These are phyloP conservation scores for Ceriops tagal DNA, from an alignment of 345 rosid species.

Conservation along the genomic window DNA sequence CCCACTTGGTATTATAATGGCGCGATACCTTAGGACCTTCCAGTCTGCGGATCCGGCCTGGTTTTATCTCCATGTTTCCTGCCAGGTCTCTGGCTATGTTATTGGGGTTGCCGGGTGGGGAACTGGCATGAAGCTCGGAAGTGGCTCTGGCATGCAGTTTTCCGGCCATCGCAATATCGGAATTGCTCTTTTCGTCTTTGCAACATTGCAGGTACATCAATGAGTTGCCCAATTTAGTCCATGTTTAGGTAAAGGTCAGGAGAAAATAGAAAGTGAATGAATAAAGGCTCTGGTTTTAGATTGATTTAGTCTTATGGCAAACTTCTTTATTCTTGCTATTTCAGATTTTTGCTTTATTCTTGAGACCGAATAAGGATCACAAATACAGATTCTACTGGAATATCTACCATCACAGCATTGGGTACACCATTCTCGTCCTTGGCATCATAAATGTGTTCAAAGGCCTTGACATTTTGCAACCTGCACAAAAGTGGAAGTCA, in stretches of 20 bases:
- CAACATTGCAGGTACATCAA: slow-evolving; percentile 65
- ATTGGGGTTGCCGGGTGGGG: slow-evolving; percentile 94
- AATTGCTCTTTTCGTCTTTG: slow-evolving; percentile 58
- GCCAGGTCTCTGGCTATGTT: slow-evolving; percentile 71
- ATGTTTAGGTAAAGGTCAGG: neutral
- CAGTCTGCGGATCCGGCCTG: slow-evolving; percentile 79
- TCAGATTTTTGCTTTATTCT: slow-evolving; percentile 67
- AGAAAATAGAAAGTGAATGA: too few species aligned
- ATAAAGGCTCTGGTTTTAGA: neutral
- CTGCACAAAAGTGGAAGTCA: slow-evolving; percentile 47
- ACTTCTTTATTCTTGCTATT: slow-evolving; percentile 6
- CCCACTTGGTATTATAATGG: slow-evolving; percentile 63
- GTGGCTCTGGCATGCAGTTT: slow-evolving; percentile 49
- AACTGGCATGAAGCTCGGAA: slow-evolving; percentile 80
- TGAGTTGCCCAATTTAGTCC: neutral
- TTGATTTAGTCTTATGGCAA: slow-evolving; percentile 6
- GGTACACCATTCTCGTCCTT: slow-evolving; percentile 53
- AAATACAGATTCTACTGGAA: slow-evolving; percentile 72
- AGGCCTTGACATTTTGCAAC: slow-evolving; percentile 61
- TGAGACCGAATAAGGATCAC: slow-evolving; percentile 86
- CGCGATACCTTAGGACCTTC: slow-evolving; percentile 64
- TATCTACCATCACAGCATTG: slow-evolving; percentile 70
- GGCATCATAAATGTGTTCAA: slow-evolving; percentile 71
- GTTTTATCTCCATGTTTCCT: slow-evolving; percentile 72
- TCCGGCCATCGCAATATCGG: slow-evolving; percentile 60